Conservation (phyloP, 768 basidiomycete species). For the Glaciozyma antarctica region DNA sequence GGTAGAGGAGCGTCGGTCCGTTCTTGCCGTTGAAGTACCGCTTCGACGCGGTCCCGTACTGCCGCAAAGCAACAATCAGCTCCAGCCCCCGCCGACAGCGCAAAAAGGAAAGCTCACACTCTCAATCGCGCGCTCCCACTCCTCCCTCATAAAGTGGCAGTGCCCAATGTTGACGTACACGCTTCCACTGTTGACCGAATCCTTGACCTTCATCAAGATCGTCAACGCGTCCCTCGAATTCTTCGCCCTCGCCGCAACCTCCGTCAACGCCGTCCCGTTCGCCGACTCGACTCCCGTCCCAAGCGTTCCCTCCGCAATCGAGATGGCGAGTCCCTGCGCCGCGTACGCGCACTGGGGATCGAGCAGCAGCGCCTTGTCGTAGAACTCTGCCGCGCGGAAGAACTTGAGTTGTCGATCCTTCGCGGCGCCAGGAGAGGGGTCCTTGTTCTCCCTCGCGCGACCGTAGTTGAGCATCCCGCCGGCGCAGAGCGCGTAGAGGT, state of each 20-base stretch:
- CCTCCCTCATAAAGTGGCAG: constrained; percentile 83
- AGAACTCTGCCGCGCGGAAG: constrained; percentile 76
- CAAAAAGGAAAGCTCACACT: constrained; percentile 51
- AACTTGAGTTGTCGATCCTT: constrained; percentile 71
- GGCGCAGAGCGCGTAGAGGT: constrained; percentile 83
- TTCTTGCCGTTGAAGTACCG: constrained; percentile 67
- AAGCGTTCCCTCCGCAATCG: constrained; percentile 82
- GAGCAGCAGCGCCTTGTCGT: constrained; percentile 75
- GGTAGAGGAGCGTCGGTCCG: constrained; percentile 65
- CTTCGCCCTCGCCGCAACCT: constrained; percentile 53
- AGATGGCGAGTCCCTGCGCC: constrained; percentile 89
- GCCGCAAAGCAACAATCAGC: background rate
- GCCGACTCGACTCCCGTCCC: constrained; percentile 43
- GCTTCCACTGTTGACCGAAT: constrained; percentile 68
- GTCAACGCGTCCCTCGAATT: constrained; percentile 80
- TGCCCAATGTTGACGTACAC: constrained; percentile 96
- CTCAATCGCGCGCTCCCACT: constrained; percentile 92
- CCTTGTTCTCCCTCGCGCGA: constrained; percentile 60
- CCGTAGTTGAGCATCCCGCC: constrained; percentile 78
- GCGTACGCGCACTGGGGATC: constrained; percentile 84
- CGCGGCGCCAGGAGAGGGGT: constrained; percentile 39
- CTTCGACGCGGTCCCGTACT: constrained; percentile 88
- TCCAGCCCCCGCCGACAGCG: background rate
- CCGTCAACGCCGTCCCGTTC: constrained; percentile 44
- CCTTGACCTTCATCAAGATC: constrained; percentile 81